phyloP scores from a whole-genome alignment of 768 basidiomycete species.

The Cyclocybe aegerita region DNA sequence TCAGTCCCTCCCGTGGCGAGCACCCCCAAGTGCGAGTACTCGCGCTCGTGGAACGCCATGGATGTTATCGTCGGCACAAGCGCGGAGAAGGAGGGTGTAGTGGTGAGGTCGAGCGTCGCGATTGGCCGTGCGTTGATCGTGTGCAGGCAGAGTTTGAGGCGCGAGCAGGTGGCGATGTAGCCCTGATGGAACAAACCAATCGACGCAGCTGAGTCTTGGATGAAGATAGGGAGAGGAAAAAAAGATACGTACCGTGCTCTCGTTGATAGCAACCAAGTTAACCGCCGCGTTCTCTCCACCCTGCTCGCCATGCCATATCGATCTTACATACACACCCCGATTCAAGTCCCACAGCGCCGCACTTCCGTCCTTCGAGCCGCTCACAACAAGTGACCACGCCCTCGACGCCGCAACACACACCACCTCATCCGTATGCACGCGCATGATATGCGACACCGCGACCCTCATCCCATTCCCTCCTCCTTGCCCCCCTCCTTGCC shows the following conservation, averaged over 20 bases:
- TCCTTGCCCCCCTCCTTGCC: no score
- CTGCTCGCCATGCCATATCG: slow-evolving; percentile 66
- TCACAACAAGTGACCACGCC: slow-evolving; percentile 81
- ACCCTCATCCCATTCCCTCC: slow-evolving; percentile 22
- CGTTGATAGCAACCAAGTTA: slow-evolving; percentile 75
- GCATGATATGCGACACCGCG: slow-evolving; percentile 70
- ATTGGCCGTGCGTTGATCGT: slow-evolving; percentile 86
- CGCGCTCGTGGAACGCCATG: slow-evolving; percentile 85
- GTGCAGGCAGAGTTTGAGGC: slow-evolving; percentile 68
- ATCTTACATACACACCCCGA: slow-evolving; percentile 73
- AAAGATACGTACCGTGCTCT: slow-evolving; percentile 68
- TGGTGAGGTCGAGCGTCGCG: slow-evolving; percentile 61
- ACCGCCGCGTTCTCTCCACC: slow-evolving; percentile 44
- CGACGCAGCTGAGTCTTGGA: neutral
- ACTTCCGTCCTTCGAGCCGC: slow-evolving; percentile 84
- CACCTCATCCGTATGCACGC: slow-evolving; percentile 73
- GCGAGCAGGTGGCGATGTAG: slow-evolving; percentile 83
- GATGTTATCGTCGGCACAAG: slow-evolving; percentile 64
- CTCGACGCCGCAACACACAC: slow-evolving; percentile 70
- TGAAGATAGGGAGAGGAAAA: neutral
- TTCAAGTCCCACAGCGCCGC: slow-evolving; percentile 92
- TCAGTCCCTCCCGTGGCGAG: slow-evolving; percentile 81
- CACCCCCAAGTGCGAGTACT: slow-evolving; percentile 75
- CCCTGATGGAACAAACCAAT: slow-evolving; percentile 48
- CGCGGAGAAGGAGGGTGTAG: slow-evolving; percentile 38